These are phyloP conservation scores for Wickerhamiella occidentalis DNA, from an alignment of 805 yeast species.

Conservation along the genomic window DNA sequence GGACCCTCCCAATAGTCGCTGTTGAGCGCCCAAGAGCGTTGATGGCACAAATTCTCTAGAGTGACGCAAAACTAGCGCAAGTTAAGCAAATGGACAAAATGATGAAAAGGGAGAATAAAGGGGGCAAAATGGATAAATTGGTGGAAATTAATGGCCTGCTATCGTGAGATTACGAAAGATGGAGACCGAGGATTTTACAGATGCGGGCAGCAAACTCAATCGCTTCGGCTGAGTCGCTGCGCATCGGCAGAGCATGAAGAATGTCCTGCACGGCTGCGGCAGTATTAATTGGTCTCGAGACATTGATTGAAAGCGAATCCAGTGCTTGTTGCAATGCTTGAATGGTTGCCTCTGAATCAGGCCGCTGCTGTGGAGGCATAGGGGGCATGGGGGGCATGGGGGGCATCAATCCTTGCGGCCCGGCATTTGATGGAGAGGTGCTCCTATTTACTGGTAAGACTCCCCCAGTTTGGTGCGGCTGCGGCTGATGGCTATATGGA, in stretches of 20 bases:
- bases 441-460: neutral
- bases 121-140: neutral
- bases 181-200: slow-evolving; percentile 5
- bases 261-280: slow-evolving; percentile 5
- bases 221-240: slow-evolving; percentile 5
- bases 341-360: slow-evolving; percentile 1
- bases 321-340: slow-evolving; percentile 9
- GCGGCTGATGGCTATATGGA: slow-evolving; percentile 1
- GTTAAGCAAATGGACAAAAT: no score
- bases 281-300: slow-evolving; percentile 8
- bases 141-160: neutral
- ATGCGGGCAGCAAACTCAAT: slow-evolving; percentile 9
- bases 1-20: neutral
- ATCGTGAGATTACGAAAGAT: neutral
- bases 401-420: neutral
- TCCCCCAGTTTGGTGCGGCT: slow-evolving; percentile 4
- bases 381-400: slow-evolving; percentile 1
- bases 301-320: neutral
- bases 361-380: neutral
- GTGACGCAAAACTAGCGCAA: no score
- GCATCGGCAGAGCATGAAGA: neutral
- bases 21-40: neutral
- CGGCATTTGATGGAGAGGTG: neutral
- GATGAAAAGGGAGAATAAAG: no score
- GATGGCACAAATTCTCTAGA: no score